Evolutionary conservation across 2,329 filamentous ascomycete genomes (phyloP).

Genomic region (Hypoxylon sp.): DNA sequence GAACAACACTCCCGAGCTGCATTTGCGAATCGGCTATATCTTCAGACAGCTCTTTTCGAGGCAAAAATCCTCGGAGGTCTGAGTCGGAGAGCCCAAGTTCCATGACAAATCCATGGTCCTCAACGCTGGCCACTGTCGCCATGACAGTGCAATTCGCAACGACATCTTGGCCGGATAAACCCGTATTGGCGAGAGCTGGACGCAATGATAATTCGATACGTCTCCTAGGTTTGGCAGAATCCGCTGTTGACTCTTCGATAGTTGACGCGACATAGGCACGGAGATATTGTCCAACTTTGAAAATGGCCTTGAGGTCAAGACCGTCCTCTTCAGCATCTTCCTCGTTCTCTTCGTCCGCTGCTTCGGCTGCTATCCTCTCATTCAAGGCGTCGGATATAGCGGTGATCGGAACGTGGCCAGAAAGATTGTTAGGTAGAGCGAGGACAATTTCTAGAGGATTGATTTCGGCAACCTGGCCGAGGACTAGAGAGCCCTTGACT

Average conservation of each 20-base stretch:
- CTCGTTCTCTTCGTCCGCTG: conserved; percentile 70
- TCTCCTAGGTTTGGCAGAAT: conserved; percentile 76
- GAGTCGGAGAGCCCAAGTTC: conserved; percentile 82
- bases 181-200: conserved; percentile 83
- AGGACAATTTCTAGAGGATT: conserved; percentile 84
- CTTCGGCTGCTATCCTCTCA: conserved; percentile 79
- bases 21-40: conserved; percentile 76
- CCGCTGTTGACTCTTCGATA: conserved; percentile 70
- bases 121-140: conserved; percentile 90
- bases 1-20: conserved; percentile 85
- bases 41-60: conserved; percentile 83
- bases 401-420: conserved; percentile 91
- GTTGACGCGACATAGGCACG: conserved; percentile 87
- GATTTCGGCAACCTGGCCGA: conserved; percentile 88
- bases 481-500: conserved; percentile 85
- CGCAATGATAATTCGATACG: conserved; percentile 90
- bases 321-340: conserved; percentile 69
- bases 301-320: conserved; percentile 81
- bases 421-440: conserved; percentile 91
- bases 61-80: conserved; percentile 84
- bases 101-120: conserved; percentile 96
- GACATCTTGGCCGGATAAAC: conserved; percentile 79
- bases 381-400: conserved; percentile 88
- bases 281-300: conserved; percentile 88
- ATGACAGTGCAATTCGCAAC: conserved; percentile 85